These are phyloP conservation scores for Aspergillus costaricaensis DNA, from an alignment of 2,329 filamentous ascomycete genomes.

Conservation along the genomic window DNA sequence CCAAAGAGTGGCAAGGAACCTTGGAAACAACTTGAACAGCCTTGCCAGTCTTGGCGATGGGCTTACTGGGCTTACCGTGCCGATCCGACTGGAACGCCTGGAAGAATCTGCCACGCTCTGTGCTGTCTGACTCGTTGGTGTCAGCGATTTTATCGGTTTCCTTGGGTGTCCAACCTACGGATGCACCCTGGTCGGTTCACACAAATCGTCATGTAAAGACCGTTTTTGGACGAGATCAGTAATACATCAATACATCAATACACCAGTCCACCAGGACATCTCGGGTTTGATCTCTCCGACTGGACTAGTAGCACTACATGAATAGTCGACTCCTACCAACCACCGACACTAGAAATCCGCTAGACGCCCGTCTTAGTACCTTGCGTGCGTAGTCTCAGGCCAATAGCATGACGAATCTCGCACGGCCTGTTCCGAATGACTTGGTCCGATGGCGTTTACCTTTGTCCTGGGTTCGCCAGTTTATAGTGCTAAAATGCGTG, in stretches of 20 bases:
- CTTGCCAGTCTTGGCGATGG: constrained; percentile 10
- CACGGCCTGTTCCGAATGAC: background rate
- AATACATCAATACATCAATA: no score
- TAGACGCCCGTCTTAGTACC: constrained; percentile 1
- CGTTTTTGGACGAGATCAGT: no score
- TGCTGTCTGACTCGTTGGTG: background rate
- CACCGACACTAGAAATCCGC: background rate
- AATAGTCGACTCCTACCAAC: background rate
- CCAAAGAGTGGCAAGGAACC: background rate
- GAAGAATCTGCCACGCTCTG: background rate
- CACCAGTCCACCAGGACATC: no score
- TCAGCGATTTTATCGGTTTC: background rate
- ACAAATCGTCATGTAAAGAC: no score
- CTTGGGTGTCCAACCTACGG: background rate
- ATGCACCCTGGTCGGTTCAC: background rate
- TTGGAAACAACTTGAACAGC: background rate
- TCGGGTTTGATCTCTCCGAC: no score
- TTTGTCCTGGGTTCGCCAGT: background rate
- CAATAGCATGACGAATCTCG: constrained; percentile 2
- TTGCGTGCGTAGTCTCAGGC: background rate
- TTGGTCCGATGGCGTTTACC: background rate
- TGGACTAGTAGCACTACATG: no score
- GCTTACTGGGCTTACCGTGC: constrained; percentile 4
- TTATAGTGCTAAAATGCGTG: background rate
- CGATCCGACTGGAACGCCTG: constrained; percentile 4